Base-by-base conservation (phyloP, 305 asterid species). In the Fraxinus ornus region DNA sequence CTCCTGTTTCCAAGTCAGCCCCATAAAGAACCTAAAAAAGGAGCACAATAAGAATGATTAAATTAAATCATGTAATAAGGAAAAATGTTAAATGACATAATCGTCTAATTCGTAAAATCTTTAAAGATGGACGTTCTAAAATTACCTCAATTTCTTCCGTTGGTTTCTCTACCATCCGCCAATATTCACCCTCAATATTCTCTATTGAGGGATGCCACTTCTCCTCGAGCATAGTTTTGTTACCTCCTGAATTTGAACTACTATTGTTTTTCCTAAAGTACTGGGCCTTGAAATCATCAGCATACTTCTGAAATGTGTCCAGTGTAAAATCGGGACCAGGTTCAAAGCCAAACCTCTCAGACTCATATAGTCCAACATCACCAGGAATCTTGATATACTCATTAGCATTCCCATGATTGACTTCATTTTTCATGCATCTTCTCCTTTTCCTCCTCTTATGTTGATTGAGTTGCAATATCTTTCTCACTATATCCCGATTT, bases 161-260 rank as follows among this genome's bases (percentile, higher is more conserved):
- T 68, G 98, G 98, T 88, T 89, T 94, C 93, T 91, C 93, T 55
- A 94, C 97, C 92, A 92, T 91, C 85, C 97, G 89, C 98, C 98
- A 94, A 88, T 90, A 94, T 88, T 94, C 98, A 66, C 98, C 97
- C 90, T 94, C 98, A 75, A 94, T 92, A 71, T 84, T 87, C 90
- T 94, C 95, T 72, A 90, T 52, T 12, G 93, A 88, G 76, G 95
- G 98, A 81, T 88, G 85, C 88, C 86, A 88, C 82, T 84, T 87
- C 81, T 86, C 93, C 85, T 85, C 88, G 39, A 64, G 84, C 86
- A 81, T 77, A 22, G 82, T 24, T 41, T 35, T 68, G 30, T 85
- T 78, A 83, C 83, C 81, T 70, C 83, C 89, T 39, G 85, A 7
- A 13, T 84, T 81, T 79, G 80, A 82, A 77, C 49, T 72, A 39